phyloP scores from a whole-genome alignment of 2,329 filamentous ascomycete species.

The Colletotrichum horii region DNA sequence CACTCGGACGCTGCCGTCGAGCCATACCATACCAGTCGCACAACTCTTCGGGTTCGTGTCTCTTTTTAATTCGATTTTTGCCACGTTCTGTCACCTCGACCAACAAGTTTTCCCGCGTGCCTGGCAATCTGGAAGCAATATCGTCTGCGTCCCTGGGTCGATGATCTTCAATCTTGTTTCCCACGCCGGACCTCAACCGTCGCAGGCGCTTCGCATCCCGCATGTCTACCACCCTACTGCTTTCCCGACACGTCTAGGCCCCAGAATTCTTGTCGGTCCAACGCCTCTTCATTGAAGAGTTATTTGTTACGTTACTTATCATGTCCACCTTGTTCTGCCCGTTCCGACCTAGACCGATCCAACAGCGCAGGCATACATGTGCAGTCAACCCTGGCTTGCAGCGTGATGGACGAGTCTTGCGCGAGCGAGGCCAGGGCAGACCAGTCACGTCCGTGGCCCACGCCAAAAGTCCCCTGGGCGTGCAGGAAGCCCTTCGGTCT shows the following conservation, averaged over 20 bases:
- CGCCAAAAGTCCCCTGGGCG: not conserved
- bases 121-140: not conserved
- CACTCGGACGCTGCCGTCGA: not conserved
- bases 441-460: not conserved
- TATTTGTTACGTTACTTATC: slow-evolving; percentile 3
- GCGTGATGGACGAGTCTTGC: not conserved
- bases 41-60: not conserved
- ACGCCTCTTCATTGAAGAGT: not conserved
- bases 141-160: not conserved
- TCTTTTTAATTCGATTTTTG: not conserved
- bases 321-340: not conserved
- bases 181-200: slow-evolving; percentile 1
- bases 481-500: slow-evolving; percentile 1
- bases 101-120: not conserved
- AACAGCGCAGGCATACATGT: not conserved
- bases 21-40: not conserved
- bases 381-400: not conserved
- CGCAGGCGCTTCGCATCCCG: slow-evolving; percentile 18
- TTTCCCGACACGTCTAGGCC: not conserved
- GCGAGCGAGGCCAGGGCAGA: not conserved
- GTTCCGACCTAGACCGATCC: not conserved
- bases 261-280: not conserved
- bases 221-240: slow-evolving; percentile 9
- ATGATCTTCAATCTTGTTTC: slow-evolving; percentile 3
- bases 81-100: not conserved